phyloP scores from a whole-genome alignment of 129 eudicot genomes.

The Tanacetum coccineum region DNA sequence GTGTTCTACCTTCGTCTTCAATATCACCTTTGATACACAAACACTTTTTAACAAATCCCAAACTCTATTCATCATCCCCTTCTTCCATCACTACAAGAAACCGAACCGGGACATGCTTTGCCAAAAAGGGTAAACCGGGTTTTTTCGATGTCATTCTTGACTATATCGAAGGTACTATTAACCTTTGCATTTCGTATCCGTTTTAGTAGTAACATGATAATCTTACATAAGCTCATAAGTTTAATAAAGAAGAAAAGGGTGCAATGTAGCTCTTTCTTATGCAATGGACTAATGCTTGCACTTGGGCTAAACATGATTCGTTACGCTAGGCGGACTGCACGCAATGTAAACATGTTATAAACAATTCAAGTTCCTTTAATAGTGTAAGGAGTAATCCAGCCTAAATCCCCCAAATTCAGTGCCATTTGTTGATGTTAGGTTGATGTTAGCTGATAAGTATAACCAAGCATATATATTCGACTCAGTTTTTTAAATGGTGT shows the following conservation, averaged over 20 bases:
- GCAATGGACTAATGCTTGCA: no score
- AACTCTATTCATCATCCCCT: no score
- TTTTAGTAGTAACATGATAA: no score
- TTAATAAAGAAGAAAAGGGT: no score
- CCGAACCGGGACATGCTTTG: constrained; percentile 41
- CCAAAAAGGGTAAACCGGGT: constrained; percentile 62
- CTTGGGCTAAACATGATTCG: no score
- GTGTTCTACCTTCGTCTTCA: constrained; percentile 33
- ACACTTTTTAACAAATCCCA: not conserved
- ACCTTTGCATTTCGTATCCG: constrained; percentile 9
- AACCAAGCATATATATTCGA: not conserved
- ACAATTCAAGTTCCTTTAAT: no score
- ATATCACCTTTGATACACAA: constrained; percentile 28
- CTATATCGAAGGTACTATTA: constrained; percentile 72
- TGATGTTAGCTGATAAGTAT: not conserved
- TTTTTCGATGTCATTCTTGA: constrained; percentile 93
- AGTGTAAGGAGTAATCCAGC: not conserved
- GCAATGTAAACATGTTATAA: no score
- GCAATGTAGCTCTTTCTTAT: no score
- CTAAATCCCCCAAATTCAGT: not conserved
- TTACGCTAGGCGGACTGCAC: no score
- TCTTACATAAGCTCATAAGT: no score
- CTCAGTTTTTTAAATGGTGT: constrained; percentile 9
- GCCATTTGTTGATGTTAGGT: not conserved
- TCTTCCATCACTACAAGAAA: constrained; percentile 13